Conservation (phyloP, 148 eudicot genomes). For the Pouteria glomerata region DNA sequence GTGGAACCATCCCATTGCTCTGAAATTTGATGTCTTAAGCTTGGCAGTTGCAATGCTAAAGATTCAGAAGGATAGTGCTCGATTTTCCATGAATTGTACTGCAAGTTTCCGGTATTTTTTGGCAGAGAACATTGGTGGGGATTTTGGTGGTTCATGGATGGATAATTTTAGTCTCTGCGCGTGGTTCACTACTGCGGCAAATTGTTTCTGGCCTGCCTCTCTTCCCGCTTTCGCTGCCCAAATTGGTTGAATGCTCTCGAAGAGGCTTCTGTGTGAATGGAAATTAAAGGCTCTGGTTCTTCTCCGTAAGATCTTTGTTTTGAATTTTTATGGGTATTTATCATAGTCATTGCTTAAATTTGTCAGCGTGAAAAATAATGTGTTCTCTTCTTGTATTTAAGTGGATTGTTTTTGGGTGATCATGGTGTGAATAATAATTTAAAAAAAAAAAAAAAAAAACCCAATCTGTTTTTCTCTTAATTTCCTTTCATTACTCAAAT, state of each 20-base stretch:
- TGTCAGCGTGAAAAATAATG: conserved; percentile 29
- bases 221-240: background rate
- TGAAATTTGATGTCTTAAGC: conserved; percentile 1
- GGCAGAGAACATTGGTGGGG: background rate
- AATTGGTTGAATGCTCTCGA: conserved; percentile 16
- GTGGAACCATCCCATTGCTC: background rate
- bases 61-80: background rate
- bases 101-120: conserved; percentile 8
- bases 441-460: no score
- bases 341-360: conserved; percentile 12
- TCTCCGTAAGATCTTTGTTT: conserved; percentile 17
- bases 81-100: background rate
- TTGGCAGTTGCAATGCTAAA: background rate
- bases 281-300: conserved; percentile 13
- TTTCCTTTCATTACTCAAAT: background rate
- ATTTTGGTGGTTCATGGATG: background rate
- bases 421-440: conserved; percentile 30
- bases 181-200: background rate
- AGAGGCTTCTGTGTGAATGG: conserved; percentile 16
- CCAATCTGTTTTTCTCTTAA: conserved; percentile 14
- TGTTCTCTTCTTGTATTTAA: conserved; percentile 22
- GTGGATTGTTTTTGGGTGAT: conserved; percentile 24
- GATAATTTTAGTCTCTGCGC: background rate
- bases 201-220: conserved; percentile 12
- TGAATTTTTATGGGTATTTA: conserved; percentile 9